phyloP scores from a whole-genome alignment of 345 rosid genomes.

The Aegle marmelos region DNA sequence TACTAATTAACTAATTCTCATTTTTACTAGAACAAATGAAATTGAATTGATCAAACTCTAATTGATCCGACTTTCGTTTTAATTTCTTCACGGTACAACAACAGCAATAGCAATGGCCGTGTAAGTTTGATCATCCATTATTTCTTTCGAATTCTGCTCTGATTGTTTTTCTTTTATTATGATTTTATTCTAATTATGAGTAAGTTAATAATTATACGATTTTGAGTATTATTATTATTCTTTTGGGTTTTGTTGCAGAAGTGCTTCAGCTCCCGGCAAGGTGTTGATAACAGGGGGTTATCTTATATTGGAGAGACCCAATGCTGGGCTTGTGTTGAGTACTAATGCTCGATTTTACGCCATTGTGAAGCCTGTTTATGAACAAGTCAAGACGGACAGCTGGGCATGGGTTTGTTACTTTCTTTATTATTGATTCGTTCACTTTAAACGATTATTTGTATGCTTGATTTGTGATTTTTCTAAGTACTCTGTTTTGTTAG shows the following conservation, averaged over 20 bases:
- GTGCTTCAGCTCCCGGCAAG: conserved; percentile 98
- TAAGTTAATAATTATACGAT: not conserved
- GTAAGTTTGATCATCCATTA: not conserved
- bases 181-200: not conserved
- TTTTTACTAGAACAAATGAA: not conserved
- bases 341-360: conserved; percentile 94
- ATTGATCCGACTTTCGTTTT: not conserved
- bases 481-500: conserved; percentile 23
- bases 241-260: conserved; percentile 36
- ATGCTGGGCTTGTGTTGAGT: conserved; percentile 87
- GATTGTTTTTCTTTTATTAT: not conserved
- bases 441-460: not conserved
- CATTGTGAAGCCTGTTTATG: conserved; percentile 69
- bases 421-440: not conserved
- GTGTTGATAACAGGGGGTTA: conserved; percentile 95
- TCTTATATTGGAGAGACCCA: conserved; percentile 88
- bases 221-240: not conserved
- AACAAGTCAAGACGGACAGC: conserved; percentile 64
- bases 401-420: conserved; percentile 77
- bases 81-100: not conserved
- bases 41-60: not conserved
- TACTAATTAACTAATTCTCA: not conserved
- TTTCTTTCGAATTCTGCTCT: too few species aligned
- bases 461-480: not conserved
- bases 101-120: conserved; percentile 5